A percentile compares a stretch with the other conserved stretches of the same genome.
These are phyloP conservation scores for Beauveria sp. DNA, from an alignment of 2,329 filamentous ascomycete genomes.

Conservation along the genomic window DNA sequence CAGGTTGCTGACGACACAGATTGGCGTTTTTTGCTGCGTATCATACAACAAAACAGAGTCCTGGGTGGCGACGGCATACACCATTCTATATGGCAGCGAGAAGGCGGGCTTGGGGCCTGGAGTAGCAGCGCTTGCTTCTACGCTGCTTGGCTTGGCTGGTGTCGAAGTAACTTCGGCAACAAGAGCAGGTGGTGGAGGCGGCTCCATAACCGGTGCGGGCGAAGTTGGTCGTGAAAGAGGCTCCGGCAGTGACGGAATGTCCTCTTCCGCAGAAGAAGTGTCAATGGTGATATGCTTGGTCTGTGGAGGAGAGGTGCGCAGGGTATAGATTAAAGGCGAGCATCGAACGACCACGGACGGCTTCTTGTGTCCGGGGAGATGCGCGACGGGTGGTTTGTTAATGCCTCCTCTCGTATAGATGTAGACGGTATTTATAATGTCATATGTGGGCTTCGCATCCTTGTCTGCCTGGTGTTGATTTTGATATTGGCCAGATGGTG, in stretches of 20 bases:
- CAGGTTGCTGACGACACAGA: constrained; percentile 92
- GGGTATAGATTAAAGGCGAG: constrained; percentile 80
- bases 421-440: constrained; percentile 95
- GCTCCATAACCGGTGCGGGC: constrained; percentile 66
- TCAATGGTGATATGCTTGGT: constrained; percentile 93
- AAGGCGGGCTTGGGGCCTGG: constrained; percentile 66
- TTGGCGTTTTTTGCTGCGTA: constrained; percentile 88
- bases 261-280: constrained; percentile 79
- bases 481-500: constrained; percentile 92
- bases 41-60: constrained; percentile 94
- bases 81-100: constrained; percentile 80
- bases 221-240: constrained; percentile 59
- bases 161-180: constrained; percentile 41
- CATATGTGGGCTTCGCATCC: constrained; percentile 68
- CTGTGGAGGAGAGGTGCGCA: constrained; percentile 58
- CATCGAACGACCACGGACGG: constrained; percentile 93
- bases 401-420: constrained; percentile 95
- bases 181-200: constrained; percentile 59
- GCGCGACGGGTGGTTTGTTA: constrained; percentile 91
- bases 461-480: constrained; percentile 59
- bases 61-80: constrained; percentile 95
- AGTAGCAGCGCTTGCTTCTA: constrained; percentile 40
- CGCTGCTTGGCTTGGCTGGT: constrained; percentile 40
- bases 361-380: constrained; percentile 95
- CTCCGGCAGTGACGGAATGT: constrained; percentile 77